Evolutionary conservation across 2,329 filamentous ascomycete species (phyloP).

Genomic region (Sarocladium brachiariae): DNA sequence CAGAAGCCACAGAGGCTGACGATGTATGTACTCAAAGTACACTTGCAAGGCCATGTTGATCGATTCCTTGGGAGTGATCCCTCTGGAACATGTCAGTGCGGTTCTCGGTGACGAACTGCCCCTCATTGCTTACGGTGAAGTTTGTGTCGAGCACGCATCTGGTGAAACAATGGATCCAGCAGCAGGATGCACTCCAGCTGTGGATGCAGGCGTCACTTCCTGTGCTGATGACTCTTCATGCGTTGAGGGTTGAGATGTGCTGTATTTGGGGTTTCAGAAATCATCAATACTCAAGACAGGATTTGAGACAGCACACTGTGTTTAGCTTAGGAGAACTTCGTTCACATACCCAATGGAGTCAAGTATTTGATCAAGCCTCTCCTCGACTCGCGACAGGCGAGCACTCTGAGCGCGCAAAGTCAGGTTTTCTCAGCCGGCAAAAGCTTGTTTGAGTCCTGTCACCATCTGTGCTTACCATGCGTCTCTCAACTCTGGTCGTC

Average conservation of each 20-base stretch:
- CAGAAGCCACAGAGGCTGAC: slow-evolving; percentile 6
- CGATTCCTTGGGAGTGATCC: background rate
- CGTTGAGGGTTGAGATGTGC: background rate
- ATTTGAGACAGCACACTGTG: too few relatives aligned
- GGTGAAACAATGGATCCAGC: background rate
- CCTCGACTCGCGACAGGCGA: background rate
- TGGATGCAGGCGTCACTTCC: background rate
- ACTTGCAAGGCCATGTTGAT: slow-evolving; percentile 6
- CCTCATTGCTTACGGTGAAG: background rate
- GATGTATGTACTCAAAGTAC: slow-evolving; percentile 8
- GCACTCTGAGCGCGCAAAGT: background rate
- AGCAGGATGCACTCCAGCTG: background rate
- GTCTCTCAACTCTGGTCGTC: background rate
- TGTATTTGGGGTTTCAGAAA: background rate
- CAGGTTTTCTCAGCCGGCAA: too few relatives aligned
- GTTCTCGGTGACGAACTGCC: background rate
- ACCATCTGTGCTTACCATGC: background rate
- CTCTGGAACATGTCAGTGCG: background rate
- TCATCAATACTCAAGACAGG: too few relatives aligned
- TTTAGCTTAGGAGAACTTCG: too few relatives aligned
- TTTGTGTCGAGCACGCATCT: background rate
- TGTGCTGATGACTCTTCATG: background rate
- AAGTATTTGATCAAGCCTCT: slow-evolving; percentile 1
- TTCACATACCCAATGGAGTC: background rate
- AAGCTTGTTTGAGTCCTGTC: too few relatives aligned